phyloP scores from a whole-genome alignment of 345 rosid species.

The Eucalyptus cloeziana region DNA sequence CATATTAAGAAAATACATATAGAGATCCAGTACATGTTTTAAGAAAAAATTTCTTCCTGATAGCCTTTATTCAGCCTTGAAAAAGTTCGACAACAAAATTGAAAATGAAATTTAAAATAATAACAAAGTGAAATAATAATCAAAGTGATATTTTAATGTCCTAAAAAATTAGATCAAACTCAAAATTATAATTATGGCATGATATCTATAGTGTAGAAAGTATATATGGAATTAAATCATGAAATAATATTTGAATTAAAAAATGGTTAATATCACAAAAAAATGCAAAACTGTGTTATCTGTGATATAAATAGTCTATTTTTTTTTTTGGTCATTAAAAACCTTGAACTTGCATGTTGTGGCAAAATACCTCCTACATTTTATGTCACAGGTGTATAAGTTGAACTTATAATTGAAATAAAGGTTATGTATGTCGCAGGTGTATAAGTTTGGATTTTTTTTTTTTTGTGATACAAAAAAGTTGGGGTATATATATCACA shows the following conservation, averaged over 20 bases:
- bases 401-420: too few relatives aligned
- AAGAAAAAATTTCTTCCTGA: neutral
- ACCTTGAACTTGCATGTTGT: neutral
- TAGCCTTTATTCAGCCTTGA: neutral
- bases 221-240: neutral
- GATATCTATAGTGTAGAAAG: neutral
- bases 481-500: too few relatives aligned
- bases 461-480: too few relatives aligned
- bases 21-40: neutral
- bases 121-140: neutral
- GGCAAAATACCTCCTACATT: neutral
- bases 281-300: too few relatives aligned
- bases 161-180: neutral
- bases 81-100: neutral
- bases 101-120: neutral
- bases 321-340: too few relatives aligned
- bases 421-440: neutral
- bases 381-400: neutral
- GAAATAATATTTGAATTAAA: neutral
- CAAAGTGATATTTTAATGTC: neutral
- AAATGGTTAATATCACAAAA: too few relatives aligned
- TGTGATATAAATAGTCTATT: neutral
- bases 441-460: neutral
- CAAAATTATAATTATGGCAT: neutral
- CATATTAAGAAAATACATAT: neutral